A percentile compares a stretch with the other conserved stretches of the same genome.
Evolutionary conservation across 805 yeast genomes (phyloP).

Genomic region (Candida insectorum): DNA sequence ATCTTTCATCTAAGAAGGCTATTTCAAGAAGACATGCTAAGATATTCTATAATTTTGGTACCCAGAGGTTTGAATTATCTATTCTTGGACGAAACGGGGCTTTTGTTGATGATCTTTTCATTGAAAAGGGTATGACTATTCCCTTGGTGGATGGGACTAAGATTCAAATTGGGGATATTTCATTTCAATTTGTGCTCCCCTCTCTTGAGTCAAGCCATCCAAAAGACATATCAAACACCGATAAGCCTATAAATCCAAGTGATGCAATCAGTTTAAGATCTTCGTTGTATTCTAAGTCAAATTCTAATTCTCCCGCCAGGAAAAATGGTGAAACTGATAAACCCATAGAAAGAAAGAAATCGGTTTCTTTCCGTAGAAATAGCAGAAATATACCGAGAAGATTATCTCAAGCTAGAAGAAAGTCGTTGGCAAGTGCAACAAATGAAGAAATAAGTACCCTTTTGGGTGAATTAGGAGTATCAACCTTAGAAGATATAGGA

Average conservation of each 20-base stretch:
- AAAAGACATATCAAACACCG: conserved; percentile 11
- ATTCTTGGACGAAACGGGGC: conserved; percentile 96
- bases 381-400: conserved; percentile 19
- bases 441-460: conserved; percentile 38
- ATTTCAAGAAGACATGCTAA: conserved; percentile 93
- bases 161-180: conserved; percentile 90
- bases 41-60: conserved; percentile 93
- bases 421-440: conserved; percentile 35
- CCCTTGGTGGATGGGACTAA: conserved; percentile 79
- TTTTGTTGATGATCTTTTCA: conserved; percentile 86
- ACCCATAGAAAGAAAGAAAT: conserved; percentile 1
- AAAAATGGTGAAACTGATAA: conserved; percentile 6
- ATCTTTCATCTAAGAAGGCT: conserved; percentile 87
- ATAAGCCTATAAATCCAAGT: conserved; percentile 51
- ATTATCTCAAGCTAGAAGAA: conserved; percentile 34
- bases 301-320: conserved; percentile 16
- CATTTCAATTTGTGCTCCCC: conserved; percentile 85
- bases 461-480: conserved; percentile 33
- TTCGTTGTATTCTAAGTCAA: conserved; percentile 34
- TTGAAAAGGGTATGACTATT: conserved; percentile 88
- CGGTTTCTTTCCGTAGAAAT: conserved; percentile 2
- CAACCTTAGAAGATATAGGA: conserved; percentile 25
- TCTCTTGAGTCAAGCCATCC: conserved; percentile 45
- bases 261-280: conserved; percentile 59
- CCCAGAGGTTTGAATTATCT: conserved; percentile 88